Conservation (phyloP, 2,329 filamentous ascomycete species). For the Gremmenia infestans region DNA sequence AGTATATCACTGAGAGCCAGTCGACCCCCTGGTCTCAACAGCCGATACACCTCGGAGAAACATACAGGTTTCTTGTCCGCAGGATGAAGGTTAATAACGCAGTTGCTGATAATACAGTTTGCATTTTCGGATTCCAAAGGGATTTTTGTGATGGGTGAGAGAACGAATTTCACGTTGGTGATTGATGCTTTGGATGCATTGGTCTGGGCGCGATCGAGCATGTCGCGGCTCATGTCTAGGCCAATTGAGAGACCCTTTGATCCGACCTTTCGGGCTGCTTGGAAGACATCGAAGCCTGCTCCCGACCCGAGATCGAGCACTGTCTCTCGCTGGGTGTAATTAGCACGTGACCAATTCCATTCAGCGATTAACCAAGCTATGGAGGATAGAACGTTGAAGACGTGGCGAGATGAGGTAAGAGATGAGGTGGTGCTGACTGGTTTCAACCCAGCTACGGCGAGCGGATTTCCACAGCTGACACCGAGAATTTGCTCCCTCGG, state of each 20-base stretch:
- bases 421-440: not conserved
- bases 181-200: not conserved
- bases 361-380: not conserved
- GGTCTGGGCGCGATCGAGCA: not conserved
- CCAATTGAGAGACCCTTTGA: constrained; percentile 46
- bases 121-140: not conserved
- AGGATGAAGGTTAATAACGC: not conserved
- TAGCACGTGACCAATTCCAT: not conserved
- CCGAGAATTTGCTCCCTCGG: constrained; percentile 21
- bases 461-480: constrained; percentile 21
- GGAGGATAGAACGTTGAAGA: too few relatives aligned
- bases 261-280: constrained; percentile 46
- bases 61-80: not conserved
- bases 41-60: not conserved
- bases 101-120: constrained; percentile 1
- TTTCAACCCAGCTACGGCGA: constrained; percentile 15
- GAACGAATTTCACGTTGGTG: not conserved
- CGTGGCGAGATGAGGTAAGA: too few relatives aligned
- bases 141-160: not conserved
- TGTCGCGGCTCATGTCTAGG: constrained; percentile 55
- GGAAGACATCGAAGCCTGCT: constrained; percentile 54
- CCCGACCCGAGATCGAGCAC: constrained; percentile 54
- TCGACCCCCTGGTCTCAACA: not conserved
- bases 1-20: constrained; percentile 1
- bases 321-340: constrained; percentile 43